These are phyloP conservation scores for Salicornia ramosissima DNA, from an alignment of 148 eudicot genomes.

Conservation along the genomic window DNA sequence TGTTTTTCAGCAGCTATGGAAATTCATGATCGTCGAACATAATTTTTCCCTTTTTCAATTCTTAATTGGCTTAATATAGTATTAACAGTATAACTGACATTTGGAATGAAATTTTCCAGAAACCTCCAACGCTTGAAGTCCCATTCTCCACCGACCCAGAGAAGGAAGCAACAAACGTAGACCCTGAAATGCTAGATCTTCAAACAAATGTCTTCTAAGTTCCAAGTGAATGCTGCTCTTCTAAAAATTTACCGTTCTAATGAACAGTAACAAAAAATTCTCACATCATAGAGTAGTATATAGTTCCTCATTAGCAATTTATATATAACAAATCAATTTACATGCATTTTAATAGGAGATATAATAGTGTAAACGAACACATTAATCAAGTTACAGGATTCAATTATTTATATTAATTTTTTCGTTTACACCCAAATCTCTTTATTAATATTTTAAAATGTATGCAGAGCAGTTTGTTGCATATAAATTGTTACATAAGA, in stretches of 20 bases:
- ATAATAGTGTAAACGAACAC: no score
- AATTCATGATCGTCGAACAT: background rate
- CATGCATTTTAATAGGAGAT: no score
- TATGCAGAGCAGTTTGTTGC: no score
- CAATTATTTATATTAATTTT: no score
- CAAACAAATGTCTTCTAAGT: constrained; percentile 79
- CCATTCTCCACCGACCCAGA: constrained; percentile 41
- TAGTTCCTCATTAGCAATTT: no score
- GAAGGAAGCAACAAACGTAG: constrained; percentile 38
- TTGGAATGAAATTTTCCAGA: constrained; percentile 36
- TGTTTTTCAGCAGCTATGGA: background rate
- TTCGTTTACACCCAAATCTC: no score
- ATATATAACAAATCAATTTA: no score
- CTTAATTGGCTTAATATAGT: background rate
- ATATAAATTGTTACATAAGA: no score
- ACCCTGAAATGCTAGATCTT: constrained; percentile 72
- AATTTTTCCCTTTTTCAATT: background rate
- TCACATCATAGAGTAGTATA: no score
- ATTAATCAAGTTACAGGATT: no score
- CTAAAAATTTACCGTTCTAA: background rate
- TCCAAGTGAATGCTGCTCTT: constrained; percentile 35
- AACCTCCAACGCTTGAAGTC: constrained; percentile 66
- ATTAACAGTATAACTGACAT: background rate
- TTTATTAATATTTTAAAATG: no score
- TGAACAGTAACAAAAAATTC: no score